Evolutionary conservation across 805 yeast species (phyloP), one percentile per base, ranked within the genome.

Genomic region (Metschnikowia santaceciliae): DNA sequence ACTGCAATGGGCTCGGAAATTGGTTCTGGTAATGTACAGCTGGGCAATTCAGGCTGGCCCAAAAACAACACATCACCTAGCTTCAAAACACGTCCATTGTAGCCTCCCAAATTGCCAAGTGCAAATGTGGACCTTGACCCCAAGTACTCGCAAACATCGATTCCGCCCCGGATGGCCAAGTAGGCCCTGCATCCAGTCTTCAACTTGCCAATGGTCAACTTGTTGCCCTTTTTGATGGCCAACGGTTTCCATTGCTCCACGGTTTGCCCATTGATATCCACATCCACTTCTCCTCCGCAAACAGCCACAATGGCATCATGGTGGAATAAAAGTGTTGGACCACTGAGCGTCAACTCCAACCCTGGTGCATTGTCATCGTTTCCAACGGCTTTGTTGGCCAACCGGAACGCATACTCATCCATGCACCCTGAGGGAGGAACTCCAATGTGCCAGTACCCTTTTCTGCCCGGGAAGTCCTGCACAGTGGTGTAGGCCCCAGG

Each of bases 391-490:
- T 87, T 76, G 74, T 92, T 92, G 19, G 96, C 97, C 55, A 89
- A 67, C 61, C 97, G 79, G 75, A 91, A 91, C 4, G 97, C 84
- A 62, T 84, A 91, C 54, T 84, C 81, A 70, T 92, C 99, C 98
- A 92, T 94, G 53, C 98, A 97, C 42, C 99, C 99, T 38, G 96
- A 89, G 6, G 98, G 98, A 23, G 99, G 99, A 50, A 92, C 98
- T 67, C 99, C 99, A 59, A 87, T 80, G 64, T 87, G 83, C 95
- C 95, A 88, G 67, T 77, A 77, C n/a, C 90, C 86, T 49, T 76
- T 76, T 74, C 99, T 84, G 47, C 96, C 96, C 15, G 96, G 96
- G 68, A 84, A 94, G 69, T 94, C 99, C 73, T 92, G 99, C 45
- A 92, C 92, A 3, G 97, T 88, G 35, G 98, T 92, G 70, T 90